phyloP scores from a whole-genome alignment of 495 filamentous ascomycete species.

The Hamigera avellanea region DNA sequence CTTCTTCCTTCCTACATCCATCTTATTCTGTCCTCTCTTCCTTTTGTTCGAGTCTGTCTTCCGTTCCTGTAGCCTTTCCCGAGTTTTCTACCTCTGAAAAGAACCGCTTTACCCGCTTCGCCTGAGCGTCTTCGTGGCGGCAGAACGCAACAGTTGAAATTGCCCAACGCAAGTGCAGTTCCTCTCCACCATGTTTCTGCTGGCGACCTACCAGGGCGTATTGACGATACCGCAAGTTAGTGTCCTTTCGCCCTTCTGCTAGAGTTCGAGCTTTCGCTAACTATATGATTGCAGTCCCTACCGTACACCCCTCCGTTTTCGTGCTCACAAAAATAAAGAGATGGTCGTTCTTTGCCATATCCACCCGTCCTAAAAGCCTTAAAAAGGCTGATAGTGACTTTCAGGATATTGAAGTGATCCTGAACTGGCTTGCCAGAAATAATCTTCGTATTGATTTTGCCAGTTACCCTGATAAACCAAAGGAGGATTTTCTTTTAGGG shows the following conservation, averaged over 20 bases:
- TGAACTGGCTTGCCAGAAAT: conserved; percentile 2
- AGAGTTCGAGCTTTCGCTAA: conserved; percentile 2
- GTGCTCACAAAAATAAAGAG: conserved; percentile 3
- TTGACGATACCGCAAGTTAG: neutral
- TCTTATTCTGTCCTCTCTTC: too few species aligned
- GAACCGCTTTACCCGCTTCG: too few species aligned
- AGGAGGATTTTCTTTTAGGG: conserved; percentile 1
- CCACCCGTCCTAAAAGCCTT: neutral
- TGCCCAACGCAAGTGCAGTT: neutral
- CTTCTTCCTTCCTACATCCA: too few species aligned
- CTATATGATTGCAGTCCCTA: conserved; percentile 1
- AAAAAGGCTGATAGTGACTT: conserved; percentile 1
- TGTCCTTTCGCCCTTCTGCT: conserved; percentile 1
- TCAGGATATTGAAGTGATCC: conserved; percentile 2
- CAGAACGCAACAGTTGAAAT: conserved; percentile 1
- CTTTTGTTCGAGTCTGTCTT: too few species aligned
- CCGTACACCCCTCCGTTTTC: conserved; percentile 1
- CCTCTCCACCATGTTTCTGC: neutral
- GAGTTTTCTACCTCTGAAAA: too few species aligned
- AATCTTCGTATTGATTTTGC: conserved; percentile 3
- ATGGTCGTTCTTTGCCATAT: conserved; percentile 1
- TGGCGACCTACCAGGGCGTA: neutral
- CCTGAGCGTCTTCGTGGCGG: conserved; percentile 1
- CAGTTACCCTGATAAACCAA: conserved; percentile 1
- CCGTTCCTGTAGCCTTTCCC: too few species aligned